These are phyloP conservation scores for Debaryomyces maramus DNA, from an alignment of 805 yeast genomes.

Conservation along the genomic window DNA sequence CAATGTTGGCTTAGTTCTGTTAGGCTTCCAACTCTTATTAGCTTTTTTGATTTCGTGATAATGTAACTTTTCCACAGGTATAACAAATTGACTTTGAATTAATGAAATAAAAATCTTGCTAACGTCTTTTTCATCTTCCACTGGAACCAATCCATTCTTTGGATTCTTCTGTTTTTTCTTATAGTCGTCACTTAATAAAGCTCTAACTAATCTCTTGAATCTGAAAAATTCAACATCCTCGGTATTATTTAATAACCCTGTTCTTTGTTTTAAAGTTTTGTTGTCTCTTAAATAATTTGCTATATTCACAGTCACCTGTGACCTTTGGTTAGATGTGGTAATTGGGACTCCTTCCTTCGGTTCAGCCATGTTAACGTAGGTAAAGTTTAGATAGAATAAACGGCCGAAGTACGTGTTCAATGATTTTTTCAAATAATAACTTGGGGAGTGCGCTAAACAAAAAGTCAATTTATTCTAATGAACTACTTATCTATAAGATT, in stretches of 20 bases:
- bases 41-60: constrained; percentile 60
- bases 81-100: constrained; percentile 70
- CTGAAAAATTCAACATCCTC: constrained; percentile 80
- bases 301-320: constrained; percentile 62
- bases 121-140: constrained; percentile 52
- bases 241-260: constrained; percentile 71
- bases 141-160: constrained; percentile 43
- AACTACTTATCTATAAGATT: constrained; percentile 1
- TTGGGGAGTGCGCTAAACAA: background rate
- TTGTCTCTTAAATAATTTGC: constrained; percentile 72
- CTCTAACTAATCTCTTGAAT: constrained; percentile 79
- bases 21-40: constrained; percentile 57
- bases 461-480: too few relatives aligned
- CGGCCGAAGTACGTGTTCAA: constrained; percentile 1
- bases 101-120: constrained; percentile 61
- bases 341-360: constrained; percentile 9
- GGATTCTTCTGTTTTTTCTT: constrained; percentile 50
- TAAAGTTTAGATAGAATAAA: background rate
- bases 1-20: constrained; percentile 62
- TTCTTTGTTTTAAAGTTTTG: constrained; percentile 71
- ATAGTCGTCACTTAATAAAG: constrained; percentile 73
- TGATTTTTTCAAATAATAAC: constrained; percentile 1
- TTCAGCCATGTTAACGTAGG: background rate
- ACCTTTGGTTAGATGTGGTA: constrained; percentile 18
- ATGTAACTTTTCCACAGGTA: constrained; percentile 75